Conservation (phyloP, 2,329 filamentous ascomycete species). For the Phyllosticta citrichinensis region DNA sequence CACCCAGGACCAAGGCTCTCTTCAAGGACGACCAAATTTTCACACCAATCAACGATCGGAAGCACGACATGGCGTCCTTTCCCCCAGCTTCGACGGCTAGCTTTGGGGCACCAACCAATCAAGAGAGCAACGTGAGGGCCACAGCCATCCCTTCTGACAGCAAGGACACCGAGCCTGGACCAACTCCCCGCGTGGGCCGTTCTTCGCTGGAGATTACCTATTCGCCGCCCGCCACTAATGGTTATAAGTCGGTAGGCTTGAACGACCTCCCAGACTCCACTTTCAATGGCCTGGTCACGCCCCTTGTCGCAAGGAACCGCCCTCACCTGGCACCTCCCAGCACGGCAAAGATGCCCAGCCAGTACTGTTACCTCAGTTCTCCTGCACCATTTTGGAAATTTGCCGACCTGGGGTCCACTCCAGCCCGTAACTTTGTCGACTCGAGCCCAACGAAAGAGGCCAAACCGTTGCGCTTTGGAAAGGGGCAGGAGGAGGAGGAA, state of each 20-base stretch:
- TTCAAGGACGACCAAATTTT: slow-evolving; percentile 10
- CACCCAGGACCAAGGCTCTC: slow-evolving; percentile 14
- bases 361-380: slow-evolving; percentile 77
- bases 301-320: slow-evolving; percentile 61
- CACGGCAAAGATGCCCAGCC: slow-evolving; percentile 69
- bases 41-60: slow-evolving; percentile 16
- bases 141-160: background rate
- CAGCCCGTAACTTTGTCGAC: slow-evolving; percentile 37
- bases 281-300: slow-evolving; percentile 44
- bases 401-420: slow-evolving; percentile 65
- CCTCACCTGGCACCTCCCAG: slow-evolving; percentile 69
- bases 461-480: slow-evolving; percentile 9
- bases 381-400: slow-evolving; percentile 87
- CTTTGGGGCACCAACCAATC: slow-evolving; percentile 3
- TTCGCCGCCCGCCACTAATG: slow-evolving; percentile 6
- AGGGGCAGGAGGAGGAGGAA: slow-evolving; percentile 20
- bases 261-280: slow-evolving; percentile 5
- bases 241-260: slow-evolving; percentile 4
- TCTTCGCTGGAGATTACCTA: slow-evolving; percentile 5
- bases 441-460: slow-evolving; percentile 27
- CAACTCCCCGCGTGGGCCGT: background rate
- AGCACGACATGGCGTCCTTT: slow-evolving; percentile 19
- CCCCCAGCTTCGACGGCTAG: slow-evolving; percentile 7
- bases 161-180: slow-evolving; percentile 5
- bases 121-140: slow-evolving; percentile 1